Evolutionary conservation across 2,329 filamentous ascomycete species (phyloP), one percentile per base, ranked within the genome.

Genomic region (Colletotrichum higginsianum): DNA sequence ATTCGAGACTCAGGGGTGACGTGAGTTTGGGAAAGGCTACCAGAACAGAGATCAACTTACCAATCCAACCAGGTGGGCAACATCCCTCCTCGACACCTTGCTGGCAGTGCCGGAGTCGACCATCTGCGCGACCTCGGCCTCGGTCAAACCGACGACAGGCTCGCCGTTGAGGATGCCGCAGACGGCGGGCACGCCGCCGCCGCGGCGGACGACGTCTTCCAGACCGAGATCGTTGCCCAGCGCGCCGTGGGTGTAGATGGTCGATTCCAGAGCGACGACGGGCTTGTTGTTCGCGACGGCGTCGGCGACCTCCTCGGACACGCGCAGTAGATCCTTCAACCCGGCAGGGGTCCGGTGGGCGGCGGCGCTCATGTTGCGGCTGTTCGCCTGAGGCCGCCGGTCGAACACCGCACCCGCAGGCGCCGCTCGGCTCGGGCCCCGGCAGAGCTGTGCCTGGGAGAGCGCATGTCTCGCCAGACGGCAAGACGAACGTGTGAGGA

Each of bases 191-290:
- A 98, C 88, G 18, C 88, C 94, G 49, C 96, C 96, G 81, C 95
- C 89, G 50, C 87, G 85, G 56, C 96, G 92, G 61, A 98, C 93
- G 50, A 97, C 87, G 15, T 91, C 90, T 78, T 98, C 94, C 71
- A 98, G 89, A 57, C 92, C 88, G 23, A 90, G 84, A 56, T 88
- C 86, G 44, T 90, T 89, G n/a, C 94, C 94, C 16, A 99, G 86
- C 26, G 93, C 91, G 50, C 95, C 95, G 83, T 99, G 96, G 1
- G 96, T 99, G 82, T 99, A 98, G 76, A 99, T 98, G 5, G 96
- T 98, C 2, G 94, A 95, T 82, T 99, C 96, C 5, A 99, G 87
- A 18, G 96, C 96, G 13, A 99, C 95, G 4, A 99, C 92, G 0
- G 96, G 96, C 77, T 90, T 91, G 67, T 91, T 91, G 15, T 90